Evolutionary conservation across 352 stramenopile genomes (phyloP), one percentile per base, ranked within the genome.

Genomic region (Globisporangium solare): DNA sequence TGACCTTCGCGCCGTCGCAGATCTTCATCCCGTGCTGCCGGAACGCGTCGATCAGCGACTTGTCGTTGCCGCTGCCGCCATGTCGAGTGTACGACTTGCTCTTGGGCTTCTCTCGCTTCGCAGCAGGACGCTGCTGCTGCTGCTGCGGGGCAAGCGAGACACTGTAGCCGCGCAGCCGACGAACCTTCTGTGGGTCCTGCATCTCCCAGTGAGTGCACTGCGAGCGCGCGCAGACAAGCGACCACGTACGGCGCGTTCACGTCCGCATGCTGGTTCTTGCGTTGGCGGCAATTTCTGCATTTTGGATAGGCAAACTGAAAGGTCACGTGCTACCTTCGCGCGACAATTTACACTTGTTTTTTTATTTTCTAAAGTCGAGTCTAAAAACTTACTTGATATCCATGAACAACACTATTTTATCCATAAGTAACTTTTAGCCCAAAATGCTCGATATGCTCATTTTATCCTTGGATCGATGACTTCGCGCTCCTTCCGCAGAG

Each of bases 1-100:
- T 92, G 15, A 94, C 70, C 56, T 88, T 85, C 50, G 79, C 61
- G 3, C 84, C 82, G 51, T 94, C 82, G 40, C 77, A 86, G 42
- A 92, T 54, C 53, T 74, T 73, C 64, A 76, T 78, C 3, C 77
- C 79, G 35, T 89, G 70, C 64, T 89, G 75, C 61, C 84, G 85
- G 47, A 92, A 80, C 2, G 78, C 77, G 50, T 88, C 79, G 13
- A 76, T 53, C 12, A 89, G 67, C 7, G 82, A 74, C 47, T 87
- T 88, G n/a, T 43, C 39, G 39, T 17, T 42, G 37, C 12, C 10
- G 7, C 39, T n/a, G 12, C 39, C 39, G 39, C 39, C 39, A 43
- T 43, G 2, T 15, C 3, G 12, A 15, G 39, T n/a, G 7, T 43
- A 13, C 7, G 27, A 6, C 10, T 43, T 43, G 1, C 5, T 43